These are phyloP conservation scores for Beta lomatogona DNA, from an alignment of 179 eudicot species.

Conservation along the genomic window DNA sequence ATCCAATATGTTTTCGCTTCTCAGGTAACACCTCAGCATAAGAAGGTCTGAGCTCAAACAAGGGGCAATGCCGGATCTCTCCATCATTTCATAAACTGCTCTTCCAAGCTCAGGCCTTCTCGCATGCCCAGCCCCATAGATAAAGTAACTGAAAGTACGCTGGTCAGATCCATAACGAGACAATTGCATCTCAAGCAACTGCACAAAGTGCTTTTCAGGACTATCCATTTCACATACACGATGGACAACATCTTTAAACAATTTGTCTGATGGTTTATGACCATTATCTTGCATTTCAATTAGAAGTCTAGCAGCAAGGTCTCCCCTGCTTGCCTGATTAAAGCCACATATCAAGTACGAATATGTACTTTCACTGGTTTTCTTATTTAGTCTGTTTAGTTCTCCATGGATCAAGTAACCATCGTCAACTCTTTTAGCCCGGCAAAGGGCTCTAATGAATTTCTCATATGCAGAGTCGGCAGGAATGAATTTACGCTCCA, in stretches of 20 bases:
- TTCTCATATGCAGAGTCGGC: constrained; percentile 44
- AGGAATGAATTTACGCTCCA: constrained; percentile 51
- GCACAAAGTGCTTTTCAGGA: constrained; percentile 51
- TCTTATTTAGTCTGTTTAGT: constrained; percentile 46
- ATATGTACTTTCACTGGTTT: constrained; percentile 45
- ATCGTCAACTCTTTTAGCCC: constrained; percentile 60
- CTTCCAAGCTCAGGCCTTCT: constrained; percentile 60
- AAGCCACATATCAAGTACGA: constrained; percentile 58
- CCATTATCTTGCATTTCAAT: constrained; percentile 94
- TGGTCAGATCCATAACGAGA: constrained; percentile 35
- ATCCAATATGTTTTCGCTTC: constrained; percentile 48
- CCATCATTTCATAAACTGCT: constrained; percentile 51
- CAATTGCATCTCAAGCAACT: constrained; percentile 63
- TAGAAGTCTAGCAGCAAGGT: constrained; percentile 66
- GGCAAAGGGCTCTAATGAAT: constrained; percentile 67
- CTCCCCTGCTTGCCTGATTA: constrained; percentile 51
- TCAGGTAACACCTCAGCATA: constrained; percentile 59
- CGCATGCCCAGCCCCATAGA: constrained; percentile 78
- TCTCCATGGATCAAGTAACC: constrained; percentile 62
- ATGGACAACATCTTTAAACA: constrained; percentile 54
- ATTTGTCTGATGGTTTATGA: constrained; percentile 36
- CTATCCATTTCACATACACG: constrained; percentile 52
- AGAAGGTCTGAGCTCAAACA: constrained; percentile 40
- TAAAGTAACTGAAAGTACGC: constrained; percentile 52
- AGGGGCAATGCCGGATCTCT: constrained; percentile 23